Evolutionary conservation across 306 rosid genomes (phyloP), one percentile per base, ranked within the genome.

Genomic region (Luffa acutangula): DNA sequence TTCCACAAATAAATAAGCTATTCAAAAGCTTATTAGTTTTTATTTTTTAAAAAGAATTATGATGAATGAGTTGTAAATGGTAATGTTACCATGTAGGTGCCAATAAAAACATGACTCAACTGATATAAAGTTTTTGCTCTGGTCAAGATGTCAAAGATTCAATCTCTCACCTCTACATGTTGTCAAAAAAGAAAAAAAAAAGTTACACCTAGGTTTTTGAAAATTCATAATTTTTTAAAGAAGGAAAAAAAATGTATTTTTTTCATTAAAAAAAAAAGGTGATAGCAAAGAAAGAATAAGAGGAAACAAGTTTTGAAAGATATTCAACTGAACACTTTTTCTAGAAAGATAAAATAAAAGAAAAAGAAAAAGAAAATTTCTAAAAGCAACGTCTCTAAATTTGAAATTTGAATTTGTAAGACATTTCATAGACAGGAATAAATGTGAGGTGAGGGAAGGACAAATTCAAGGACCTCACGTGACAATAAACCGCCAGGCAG

Each of bases 391-490:
- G 15, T 65, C 13, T 34, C 52, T 11, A 46, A 71, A 42, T 71
- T 71, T 71, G 54, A 71, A 71, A 46, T 71, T 71, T 71, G 57
- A 71, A 71, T 71, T 71, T 71, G 36, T 4, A 45, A 21, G 77
- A 4, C 17, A 71, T 20, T 71, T 71, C 12, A 12, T 20, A 70
- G 57, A 71, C 39, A 12, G 57, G 56, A 20, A 46, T 71, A 46
- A 71, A 25, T 43, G 56, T 9, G 54, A 71, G 8, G 39, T 71
- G 11, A 21, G 57, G 10, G 4, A 45, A 71, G 58, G 34, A 45
- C 17, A 71, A 42, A 71, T 46, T 10, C 58, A 71, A 21, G 54
- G 77, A 20, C 77, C 77, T 46, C 77, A 71, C 58, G 77, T 71
- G 77, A 71, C 77, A 46, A 42, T 46, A 46, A 46, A 43, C 77